These are phyloP conservation scores for Trichoderma lentiforme DNA, from an alignment of 2,329 filamentous ascomycete genomes.

Conservation along the genomic window DNA sequence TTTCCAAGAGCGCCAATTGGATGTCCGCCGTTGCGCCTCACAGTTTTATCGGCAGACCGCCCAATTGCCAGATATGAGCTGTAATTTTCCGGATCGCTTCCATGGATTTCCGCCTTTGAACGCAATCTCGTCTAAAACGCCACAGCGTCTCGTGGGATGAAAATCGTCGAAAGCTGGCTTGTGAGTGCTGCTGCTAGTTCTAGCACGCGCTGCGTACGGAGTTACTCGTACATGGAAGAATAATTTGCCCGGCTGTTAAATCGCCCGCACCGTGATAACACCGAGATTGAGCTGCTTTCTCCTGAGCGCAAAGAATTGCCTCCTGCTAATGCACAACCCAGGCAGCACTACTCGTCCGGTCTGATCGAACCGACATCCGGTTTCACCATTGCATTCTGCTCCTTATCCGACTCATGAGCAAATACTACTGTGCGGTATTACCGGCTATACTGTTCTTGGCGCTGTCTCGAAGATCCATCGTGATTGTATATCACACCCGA, in stretches of 20 bases:
- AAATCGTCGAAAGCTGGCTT: background rate
- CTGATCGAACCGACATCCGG: background rate
- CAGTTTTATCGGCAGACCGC: background rate
- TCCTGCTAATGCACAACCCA: background rate
- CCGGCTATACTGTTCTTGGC: background rate
- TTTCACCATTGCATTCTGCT: background rate
- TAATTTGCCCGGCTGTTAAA: background rate
- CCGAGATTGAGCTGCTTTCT: background rate
- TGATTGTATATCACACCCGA: background rate
- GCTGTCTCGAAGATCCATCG: background rate
- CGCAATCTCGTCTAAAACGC: background rate
- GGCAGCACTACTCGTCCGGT: background rate
- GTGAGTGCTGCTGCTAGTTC: background rate
- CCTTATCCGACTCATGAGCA: background rate
- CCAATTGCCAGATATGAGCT: background rate
- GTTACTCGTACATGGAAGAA: background rate
- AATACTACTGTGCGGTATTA: background rate
- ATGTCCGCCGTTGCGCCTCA: background rate
- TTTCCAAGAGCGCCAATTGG: background rate
- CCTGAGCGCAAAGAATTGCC: background rate
- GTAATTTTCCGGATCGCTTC: background rate
- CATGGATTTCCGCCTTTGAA: background rate
- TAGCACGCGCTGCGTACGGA: background rate
- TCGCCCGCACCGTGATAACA: conserved; percentile 7
- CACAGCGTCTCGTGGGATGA: background rate